Evolutionary conservation across 2,329 filamentous ascomycete species (phyloP).

Genomic region (Exophiala aquamarina): DNA sequence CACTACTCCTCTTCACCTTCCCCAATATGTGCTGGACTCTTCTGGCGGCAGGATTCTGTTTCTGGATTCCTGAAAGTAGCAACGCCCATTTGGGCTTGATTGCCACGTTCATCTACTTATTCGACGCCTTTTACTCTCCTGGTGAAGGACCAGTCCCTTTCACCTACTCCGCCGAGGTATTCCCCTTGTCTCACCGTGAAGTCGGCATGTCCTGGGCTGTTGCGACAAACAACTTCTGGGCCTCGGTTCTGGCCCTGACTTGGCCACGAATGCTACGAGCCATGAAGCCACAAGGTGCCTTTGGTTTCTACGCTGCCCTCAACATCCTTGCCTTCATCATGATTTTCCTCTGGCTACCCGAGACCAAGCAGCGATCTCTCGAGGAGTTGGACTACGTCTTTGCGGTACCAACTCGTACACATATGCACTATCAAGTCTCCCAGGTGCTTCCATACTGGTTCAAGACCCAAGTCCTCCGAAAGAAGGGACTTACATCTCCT

Average conservation of each 20-base stretch:
- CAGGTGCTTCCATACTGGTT: conserved; percentile 62
- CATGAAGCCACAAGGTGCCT: conserved; percentile 55
- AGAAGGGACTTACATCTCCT: conserved; percentile 47
- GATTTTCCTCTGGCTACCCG: conserved; percentile 63
- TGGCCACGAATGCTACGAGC: conserved; percentile 49
- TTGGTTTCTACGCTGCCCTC: conserved; percentile 56
- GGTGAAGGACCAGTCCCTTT: conserved; percentile 66
- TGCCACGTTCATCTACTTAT: conserved; percentile 45
- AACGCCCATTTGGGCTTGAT: conserved; percentile 42
- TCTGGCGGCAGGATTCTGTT: conserved; percentile 54
- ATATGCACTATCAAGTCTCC: conserved; percentile 58
- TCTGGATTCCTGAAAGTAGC: conserved; percentile 48
- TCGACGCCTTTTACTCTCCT: conserved; percentile 49
- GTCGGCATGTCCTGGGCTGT: conserved; percentile 49
- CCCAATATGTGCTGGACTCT: conserved; percentile 60
- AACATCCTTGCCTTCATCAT: conserved; percentile 62
- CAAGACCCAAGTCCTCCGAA: conserved; percentile 57
- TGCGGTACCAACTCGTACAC: conserved; percentile 58
- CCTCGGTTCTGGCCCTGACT: conserved; percentile 50
- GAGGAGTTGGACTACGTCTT: conserved; percentile 61
- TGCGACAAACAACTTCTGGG: conserved; percentile 49
- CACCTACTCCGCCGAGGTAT: conserved; percentile 67
- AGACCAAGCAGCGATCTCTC: conserved; percentile 52
- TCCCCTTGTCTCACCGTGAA: conserved; percentile 62
- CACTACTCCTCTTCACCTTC: conserved; percentile 63